Base-by-base conservation (phyloP, 1,139 yeast genomes). In the Lipomyces yarrowii region DNA sequence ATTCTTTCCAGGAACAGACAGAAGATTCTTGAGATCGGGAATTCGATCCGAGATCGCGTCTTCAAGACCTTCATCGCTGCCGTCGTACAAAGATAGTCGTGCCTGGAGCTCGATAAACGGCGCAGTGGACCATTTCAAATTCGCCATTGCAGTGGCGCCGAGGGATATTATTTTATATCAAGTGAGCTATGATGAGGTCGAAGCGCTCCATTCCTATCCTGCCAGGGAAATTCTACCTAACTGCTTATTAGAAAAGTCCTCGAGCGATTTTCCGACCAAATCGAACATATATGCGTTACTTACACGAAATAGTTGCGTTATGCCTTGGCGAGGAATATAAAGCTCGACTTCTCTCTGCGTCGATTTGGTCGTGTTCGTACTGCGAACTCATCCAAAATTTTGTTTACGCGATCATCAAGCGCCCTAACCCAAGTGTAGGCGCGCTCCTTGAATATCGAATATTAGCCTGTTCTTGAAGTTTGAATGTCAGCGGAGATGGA, bases 1-100 rank as follows among this genome's bases (percentile, higher is more conserved):
- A 69, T 82, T 85, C 74, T 86, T 85, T 5, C 78, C 71, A 0
- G 92, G 88, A 6, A 83, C 80, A 1, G 79, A 74, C 59, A 87
- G 77, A 59, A 89, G 76, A 62, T 76, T 75, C 37, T 73, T 68
- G 61, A 90, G 78, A 76, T 90, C 96, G 13, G 76, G 78, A 33
- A 66, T 52, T 30, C 77, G 68, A 15, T 69, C 72, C 3, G 68
- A 66, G 26, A 77, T 65, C 23, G 71, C 62, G 8, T 62, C 63
- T 13, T 71, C 64, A n/a, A 68, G 57, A 3, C 64, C 60, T 18
- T 71, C 73, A 37, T 67, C 69, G 32, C 64, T 42, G 5, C 48
- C 23, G 18, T 42, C 48, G 21, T 42, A 42, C 21, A n/a, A n/a
- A n/a, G 48, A 42, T 21, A 42, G 10, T 42, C 48, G 48, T 21